Conservation (phyloP, 1,139 yeast genomes). For the Candida frijolesensis region DNA sequence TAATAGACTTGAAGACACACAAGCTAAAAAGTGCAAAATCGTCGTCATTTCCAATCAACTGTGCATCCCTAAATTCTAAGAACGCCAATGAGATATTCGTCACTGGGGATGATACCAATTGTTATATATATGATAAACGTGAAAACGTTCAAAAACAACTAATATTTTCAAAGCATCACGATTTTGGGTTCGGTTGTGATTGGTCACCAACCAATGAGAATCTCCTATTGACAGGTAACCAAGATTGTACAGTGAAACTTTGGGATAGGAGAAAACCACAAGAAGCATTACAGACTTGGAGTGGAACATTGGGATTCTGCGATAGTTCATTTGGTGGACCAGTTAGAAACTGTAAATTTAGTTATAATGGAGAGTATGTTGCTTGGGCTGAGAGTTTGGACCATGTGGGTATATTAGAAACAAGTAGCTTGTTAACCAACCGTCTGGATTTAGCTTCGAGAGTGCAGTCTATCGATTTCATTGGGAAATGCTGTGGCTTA, state of each 20-base stretch:
- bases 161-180: conserved; percentile 49
- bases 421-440: conserved; percentile 27
- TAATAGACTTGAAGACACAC: conserved; percentile 35
- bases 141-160: conserved; percentile 15
- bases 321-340: conserved; percentile 39
- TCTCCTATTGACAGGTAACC: conserved; percentile 57
- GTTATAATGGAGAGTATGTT: conserved; percentile 45
- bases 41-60: conserved; percentile 55
- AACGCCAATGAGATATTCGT: conserved; percentile 42
- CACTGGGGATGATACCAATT: conserved; percentile 52
- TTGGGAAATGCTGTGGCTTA: conserved; percentile 63
- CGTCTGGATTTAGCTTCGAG: conserved; percentile 19
- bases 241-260: conserved; percentile 58
- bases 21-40: conserved; percentile 13
- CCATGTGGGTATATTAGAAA: conserved; percentile 53
- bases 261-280: conserved; percentile 50
- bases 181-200: conserved; percentile 62
- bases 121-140: conserved; percentile 50
- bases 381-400: conserved; percentile 66
- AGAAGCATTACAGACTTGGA: conserved; percentile 33
- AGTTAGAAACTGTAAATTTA: conserved; percentile 55
- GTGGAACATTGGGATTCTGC: conserved; percentile 36
- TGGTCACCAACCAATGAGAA: conserved; percentile 52
- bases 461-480: conserved; percentile 53
- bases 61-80: conserved; percentile 42